Conservation (phyloP, 495 filamentous ascomycete species). For the Staphylotrichum longicolle region DNA sequence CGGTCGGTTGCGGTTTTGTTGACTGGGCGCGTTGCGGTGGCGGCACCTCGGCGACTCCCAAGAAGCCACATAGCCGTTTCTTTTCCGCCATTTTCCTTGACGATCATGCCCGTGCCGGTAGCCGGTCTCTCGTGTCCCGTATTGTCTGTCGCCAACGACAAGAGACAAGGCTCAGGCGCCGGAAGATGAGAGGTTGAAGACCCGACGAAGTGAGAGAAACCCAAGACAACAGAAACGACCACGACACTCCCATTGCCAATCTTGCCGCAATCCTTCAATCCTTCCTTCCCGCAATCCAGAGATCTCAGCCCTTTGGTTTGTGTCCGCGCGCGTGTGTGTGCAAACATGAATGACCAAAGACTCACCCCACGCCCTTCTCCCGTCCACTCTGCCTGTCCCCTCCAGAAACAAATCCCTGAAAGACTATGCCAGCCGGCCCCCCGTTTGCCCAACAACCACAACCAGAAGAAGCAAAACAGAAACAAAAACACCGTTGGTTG, state of each 20-base stretch:
- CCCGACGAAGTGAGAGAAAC: not conserved
- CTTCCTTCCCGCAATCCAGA: not conserved
- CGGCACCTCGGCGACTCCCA: not conserved
- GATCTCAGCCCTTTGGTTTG: constrained; percentile 1
- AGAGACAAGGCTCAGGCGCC: constrained; percentile 5
- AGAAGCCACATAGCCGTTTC: constrained; percentile 1
- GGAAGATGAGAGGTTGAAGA: not conserved
- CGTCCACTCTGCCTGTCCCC: not conserved
- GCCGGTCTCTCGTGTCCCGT: not conserved
- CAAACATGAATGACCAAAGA: constrained; percentile 13
- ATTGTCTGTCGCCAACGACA: not conserved
- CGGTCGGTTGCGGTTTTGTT: constrained; percentile 5
- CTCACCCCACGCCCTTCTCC: not conserved
- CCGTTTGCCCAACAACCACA: not conserved
- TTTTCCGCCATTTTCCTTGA: not conserved
- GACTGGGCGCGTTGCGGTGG: not conserved
- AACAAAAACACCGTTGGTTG: constrained; percentile 1
- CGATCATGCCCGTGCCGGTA: not conserved
- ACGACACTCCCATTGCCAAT: not conserved
- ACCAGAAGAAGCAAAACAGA: not conserved
- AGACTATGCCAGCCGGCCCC: not conserved
- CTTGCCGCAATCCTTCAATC: not conserved
- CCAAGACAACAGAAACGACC: not conserved
- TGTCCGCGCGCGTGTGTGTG: too few relatives aligned
- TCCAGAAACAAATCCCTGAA: not conserved